Evolutionary conservation across 140 eudicot species (phyloP), one percentile per base, ranked within the genome.

Genomic region (Cichorium intybus): DNA sequence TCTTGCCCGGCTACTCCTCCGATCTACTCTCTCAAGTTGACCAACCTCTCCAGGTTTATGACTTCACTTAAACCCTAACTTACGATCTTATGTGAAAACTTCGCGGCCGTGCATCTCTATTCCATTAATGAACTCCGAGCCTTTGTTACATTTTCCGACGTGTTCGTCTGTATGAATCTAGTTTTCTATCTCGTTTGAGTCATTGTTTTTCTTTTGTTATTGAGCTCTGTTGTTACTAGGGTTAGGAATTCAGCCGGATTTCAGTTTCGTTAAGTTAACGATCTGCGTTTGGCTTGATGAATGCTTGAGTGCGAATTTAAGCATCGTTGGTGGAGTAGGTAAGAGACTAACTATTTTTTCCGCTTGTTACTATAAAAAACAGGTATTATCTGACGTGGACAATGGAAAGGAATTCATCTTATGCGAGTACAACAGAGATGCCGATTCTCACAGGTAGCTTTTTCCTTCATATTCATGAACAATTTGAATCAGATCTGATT

Each of bases 11-110:
- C 34, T 88, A 88, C 62, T 85, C 99, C 63, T 68, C 94, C 24
- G 99, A 93, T 93, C 99, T 93, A 31, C 99, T 93, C 59, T 93
- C 99, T 71, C 99, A 93, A 88, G 82, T 93, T 45, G 99, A 93
- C 60, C 99, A 88, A 71, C 99, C 99, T 75, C 97, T 93, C 37
- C 95, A 93, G 97, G 97, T 88, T 53, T 10, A 29, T 23, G 18
- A 5, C 7, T 34, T 37, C 7, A 10, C 53, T 0, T 28, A 18
- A 31, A 26, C 43, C 51, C 57, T 56, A 54, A 29, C n/a, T 63
- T n/a, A 1, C n/a, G 21, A 5, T 46, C 50, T 7, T 47, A 10
- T 47, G 20, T 64, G 31, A 8, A 27, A 0, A 64, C 10, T n/a
- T n/a, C 27, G 15, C 14, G 2, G 6, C 18, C 9, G 4, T 2